Evolutionary conservation across 73 alveolate species (phyloP).

Genomic region (Tetrahymena borealis): DNA sequence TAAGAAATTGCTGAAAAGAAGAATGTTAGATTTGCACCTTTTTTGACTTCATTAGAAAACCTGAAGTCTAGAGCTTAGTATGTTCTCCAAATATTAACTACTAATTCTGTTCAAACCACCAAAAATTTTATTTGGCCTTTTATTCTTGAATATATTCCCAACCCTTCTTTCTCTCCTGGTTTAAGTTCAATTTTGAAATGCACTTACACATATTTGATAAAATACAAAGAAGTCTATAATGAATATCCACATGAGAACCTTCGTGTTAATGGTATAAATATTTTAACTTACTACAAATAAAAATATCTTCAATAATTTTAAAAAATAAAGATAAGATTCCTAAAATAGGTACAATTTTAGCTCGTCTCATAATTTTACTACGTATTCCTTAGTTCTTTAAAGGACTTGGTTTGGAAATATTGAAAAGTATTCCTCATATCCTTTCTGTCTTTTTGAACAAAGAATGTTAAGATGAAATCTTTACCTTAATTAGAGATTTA

Average conservation of each 20-base stretch:
- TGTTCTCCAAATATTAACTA: not conserved
- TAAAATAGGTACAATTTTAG: not conserved
- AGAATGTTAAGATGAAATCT: not conserved
- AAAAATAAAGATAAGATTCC: not conserved
- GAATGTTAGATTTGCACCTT: conserved; percentile 16
- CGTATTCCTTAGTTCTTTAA: not conserved
- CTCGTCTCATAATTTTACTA: not conserved
- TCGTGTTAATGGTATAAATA: not conserved
- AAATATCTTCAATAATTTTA: not conserved
- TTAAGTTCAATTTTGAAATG: not conserved
- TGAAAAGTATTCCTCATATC: not conserved
- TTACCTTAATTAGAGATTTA: not conserved
- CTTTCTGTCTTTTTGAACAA: not conserved
- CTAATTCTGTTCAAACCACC: not conserved
- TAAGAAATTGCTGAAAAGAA: conserved; percentile 36
- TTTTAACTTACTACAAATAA: not conserved
- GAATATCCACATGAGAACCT: not conserved
- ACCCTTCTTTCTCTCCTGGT: not conserved
- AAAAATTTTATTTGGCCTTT: not conserved
- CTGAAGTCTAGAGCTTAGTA: conserved; percentile 30
- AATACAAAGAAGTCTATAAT: not conserved
- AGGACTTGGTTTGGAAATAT: not conserved
- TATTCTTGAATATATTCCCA: not conserved
- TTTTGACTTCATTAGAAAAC: conserved; percentile 16
- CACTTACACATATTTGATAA: not conserved